Base-by-base conservation (phyloP, 345 rosid species). In the Citrus sinensis region DNA sequence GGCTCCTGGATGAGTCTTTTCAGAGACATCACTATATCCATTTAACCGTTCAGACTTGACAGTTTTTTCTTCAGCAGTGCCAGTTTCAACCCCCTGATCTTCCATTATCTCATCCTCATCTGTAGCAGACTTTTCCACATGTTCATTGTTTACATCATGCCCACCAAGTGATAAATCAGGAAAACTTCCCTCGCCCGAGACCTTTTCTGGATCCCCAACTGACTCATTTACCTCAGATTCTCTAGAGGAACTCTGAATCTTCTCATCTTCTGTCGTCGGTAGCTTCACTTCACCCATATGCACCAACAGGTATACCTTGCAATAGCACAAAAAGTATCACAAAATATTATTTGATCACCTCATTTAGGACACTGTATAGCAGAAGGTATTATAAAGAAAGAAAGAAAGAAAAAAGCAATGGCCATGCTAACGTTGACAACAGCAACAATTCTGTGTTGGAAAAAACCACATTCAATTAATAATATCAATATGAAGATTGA, bases 301-400 rank as follows among this genome's bases (percentile, higher is more conserved):
- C 68, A 90, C 88, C 85, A 92, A 81, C 54, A 90, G 82, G 80
- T 92, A 90, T 35, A 89, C 93, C 97, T 90, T 83, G 67, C 8
- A 62, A 68, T 40, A 37, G 37, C 34, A 49, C 81, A 79, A 63
- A 29, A 76, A 54, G 74, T 54, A 39, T 76, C 59, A 68, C 34
- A n/a, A 72, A 71, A 54, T 39, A 73, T 49, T 79, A 68, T 63
- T 80, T 63, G 49, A 14, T 82, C 42, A 61, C 62, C 40, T 51
- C 10, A 49, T 76, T 77, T 30, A 25, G 10, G 56, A 62, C 67
- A 56, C 60, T 7, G 40, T 54, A 59, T 5, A 19, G 19, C 11
- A 40, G 17, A 59, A 30, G 37, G 46, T 35, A 81, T 59, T 62
- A 55, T 35, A 65, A 49, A 14, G 56, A 56, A 59, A 58, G 35